Percentiles rank a stretch among this genome's conserved stretches.
Evolutionary conservation across 2,329 filamentous ascomycete genomes (phyloP).

Genomic region (Colletotrichum sp.): DNA sequence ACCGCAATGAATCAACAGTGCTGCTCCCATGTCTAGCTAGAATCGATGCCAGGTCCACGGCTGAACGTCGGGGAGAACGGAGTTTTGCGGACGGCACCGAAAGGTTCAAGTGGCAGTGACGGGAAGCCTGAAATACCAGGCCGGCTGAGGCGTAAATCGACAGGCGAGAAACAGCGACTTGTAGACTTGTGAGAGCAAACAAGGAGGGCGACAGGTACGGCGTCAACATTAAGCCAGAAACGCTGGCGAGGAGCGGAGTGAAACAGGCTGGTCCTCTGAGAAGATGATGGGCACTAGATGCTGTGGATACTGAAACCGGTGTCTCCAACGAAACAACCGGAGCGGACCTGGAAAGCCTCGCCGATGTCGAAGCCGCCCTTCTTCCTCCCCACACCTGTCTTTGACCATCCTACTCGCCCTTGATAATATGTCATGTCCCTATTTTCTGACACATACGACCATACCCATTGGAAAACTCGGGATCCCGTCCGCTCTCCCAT

Average conservation of each 20-base stretch:
- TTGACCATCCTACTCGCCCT: neutral
- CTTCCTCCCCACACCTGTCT: neutral
- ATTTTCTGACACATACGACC: neutral
- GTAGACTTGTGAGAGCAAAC: neutral
- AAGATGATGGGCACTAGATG: neutral
- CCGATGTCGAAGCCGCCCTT: neutral
- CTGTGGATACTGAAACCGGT: neutral
- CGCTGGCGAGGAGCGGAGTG: too few species aligned
- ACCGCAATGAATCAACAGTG: too few species aligned
- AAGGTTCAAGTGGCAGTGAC: neutral
- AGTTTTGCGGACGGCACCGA: neutral
- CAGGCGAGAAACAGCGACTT: too few species aligned
- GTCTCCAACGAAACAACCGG: neutral
- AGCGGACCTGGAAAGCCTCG: neutral
- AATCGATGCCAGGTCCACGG: neutral
- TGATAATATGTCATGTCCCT: accelerated
- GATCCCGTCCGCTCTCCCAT: neutral
- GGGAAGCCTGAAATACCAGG: neutral
- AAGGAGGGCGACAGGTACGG: neutral
- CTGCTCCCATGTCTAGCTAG: neutral
- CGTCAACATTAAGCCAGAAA: neutral
- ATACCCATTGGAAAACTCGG: neutral
- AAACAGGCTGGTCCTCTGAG: neutral
- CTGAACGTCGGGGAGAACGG: neutral
- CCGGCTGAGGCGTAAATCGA: too few species aligned